These are phyloP conservation scores for Hypholoma fasciculare DNA, from an alignment of 768 basidiomycete genomes.

Conservation along the genomic window DNA sequence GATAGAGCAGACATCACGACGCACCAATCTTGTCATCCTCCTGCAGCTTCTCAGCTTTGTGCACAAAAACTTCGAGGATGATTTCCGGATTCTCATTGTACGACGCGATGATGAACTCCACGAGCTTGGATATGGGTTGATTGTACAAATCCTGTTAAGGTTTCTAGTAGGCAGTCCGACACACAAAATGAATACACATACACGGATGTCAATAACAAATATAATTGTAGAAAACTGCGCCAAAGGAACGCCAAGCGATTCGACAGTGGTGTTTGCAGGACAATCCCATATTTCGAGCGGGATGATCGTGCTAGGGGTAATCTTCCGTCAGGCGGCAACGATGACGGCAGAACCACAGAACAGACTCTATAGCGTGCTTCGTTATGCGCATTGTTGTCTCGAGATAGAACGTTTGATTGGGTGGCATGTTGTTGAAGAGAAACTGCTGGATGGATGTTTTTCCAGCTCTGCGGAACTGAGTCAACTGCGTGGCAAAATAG, in stretches of 20 bases:
- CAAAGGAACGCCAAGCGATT: conserved; percentile 74
- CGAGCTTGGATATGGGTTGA: conserved; percentile 78
- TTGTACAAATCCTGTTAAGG: conserved; percentile 75
- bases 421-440: conserved; percentile 80
- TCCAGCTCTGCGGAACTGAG: conserved; percentile 60
- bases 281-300: conserved; percentile 96
- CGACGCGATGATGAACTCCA: conserved; percentile 78
- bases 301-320: conserved; percentile 70
- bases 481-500: neutral
- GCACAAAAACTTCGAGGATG: conserved; percentile 89
- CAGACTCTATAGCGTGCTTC: conserved; percentile 82
- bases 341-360: conserved; percentile 4
- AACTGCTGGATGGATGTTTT: conserved; percentile 92
- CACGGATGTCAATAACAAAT: conserved; percentile 95
- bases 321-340: conserved; percentile 8
- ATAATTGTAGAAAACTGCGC: conserved; percentile 83
- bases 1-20: conserved; percentile 17
- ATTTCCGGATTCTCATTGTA: conserved; percentile 75
- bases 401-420: conserved; percentile 88
- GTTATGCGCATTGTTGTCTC: conserved; percentile 81
- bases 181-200: conserved; percentile 35
- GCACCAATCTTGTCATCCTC: conserved; percentile 90
- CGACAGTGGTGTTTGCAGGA: conserved; percentile 81
- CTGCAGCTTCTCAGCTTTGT: conserved; percentile 89
- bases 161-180: neutral